Percentiles rank a stretch among this genome's conserved stretches.
These are phyloP conservation scores for Rhynchosporium secalis DNA, from an alignment of 2,329 filamentous ascomycete species.

Conservation along the genomic window DNA sequence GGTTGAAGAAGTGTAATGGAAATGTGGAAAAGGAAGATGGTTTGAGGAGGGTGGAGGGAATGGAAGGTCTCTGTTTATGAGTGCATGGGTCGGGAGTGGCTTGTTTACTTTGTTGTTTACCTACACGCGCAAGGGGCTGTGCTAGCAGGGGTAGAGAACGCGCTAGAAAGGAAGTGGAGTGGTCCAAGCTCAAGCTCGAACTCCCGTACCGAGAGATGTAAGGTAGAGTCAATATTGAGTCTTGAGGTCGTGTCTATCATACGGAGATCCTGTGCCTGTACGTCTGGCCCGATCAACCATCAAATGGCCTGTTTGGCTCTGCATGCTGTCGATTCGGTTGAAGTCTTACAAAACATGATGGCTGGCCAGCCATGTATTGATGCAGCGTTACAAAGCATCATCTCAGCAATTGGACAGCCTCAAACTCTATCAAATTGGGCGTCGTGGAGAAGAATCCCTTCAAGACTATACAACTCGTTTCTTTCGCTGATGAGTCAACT, in stretches of 20 bases:
- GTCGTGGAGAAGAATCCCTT: background rate
- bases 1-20: slow-evolving; percentile 7
- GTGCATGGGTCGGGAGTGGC: slow-evolving; percentile 1
- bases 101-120: slow-evolving; percentile 18
- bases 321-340: background rate
- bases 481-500: background rate
- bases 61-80: slow-evolving; percentile 10
- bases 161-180: background rate
- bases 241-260: too few species aligned
- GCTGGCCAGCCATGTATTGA: slow-evolving; percentile 11
- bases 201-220: background rate
- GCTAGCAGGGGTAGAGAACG: background rate
- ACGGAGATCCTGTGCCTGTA: too few species aligned
- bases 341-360: background rate
- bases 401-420: slow-evolving; percentile 1
- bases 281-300: background rate
- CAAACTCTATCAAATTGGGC: slow-evolving; percentile 1
- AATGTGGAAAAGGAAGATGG: slow-evolving; percentile 11
- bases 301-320: background rate
- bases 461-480: too few species aligned
- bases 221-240: too few species aligned
- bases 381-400: slow-evolving; percentile 9
- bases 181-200: slow-evolving; percentile 16
- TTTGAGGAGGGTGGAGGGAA: slow-evolving; percentile 8
- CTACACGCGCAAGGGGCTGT: background rate